Evolutionary conservation across 2,329 filamentous ascomycete genomes (phyloP), one percentile per base, ranked within the genome.

Genomic region (Aspergillus felis): DNA sequence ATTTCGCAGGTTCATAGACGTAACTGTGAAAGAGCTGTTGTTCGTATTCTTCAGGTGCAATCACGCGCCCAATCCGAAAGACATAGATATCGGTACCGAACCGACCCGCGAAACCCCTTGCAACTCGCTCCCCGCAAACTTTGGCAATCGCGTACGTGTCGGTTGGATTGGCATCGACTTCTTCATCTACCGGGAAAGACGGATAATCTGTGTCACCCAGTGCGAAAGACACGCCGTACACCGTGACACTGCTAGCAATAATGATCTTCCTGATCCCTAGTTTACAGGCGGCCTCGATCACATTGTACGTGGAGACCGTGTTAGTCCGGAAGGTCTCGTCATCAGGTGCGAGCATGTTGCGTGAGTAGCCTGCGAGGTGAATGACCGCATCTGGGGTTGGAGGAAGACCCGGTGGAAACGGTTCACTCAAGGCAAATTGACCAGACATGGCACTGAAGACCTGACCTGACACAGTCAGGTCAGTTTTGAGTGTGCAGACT

Each of bases 141-240:
- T 88, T 87, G 17, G 79, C 82, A 10, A 87, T 76, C 1, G 84
- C 84, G 65, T 87, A 87, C 0, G 81, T 79, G 59, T 87, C 85
- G 77, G 82, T 85, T 0, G 84, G 84, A 56, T 84, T 82, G 24
- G 80, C 75, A 63, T 87, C 84, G 60, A 81, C 78, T 41, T 82
- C 78, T 66, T 88, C 85, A 25, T 83, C 79, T 0, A 87, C 71
- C 0, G 84, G 85, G 63, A 87, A 87, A 6, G 77, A 77, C 20
- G 80, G 75, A 63, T 82, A 87, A 32, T 83, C 79, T 4, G 78
- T 70, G 57, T 84, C 77, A 2, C 84, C 85, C 61, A 87, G 82
- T 0, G 81, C 79, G 63, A 84, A 87, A 61, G 82, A 84, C 0
- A 86, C 83, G 20, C 84, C 84, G 64, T 87, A 87, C 0, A 81